phyloP scores from a whole-genome alignment of 192 early-diverging fungal species.

The Allomyces macrogynus region DNA sequence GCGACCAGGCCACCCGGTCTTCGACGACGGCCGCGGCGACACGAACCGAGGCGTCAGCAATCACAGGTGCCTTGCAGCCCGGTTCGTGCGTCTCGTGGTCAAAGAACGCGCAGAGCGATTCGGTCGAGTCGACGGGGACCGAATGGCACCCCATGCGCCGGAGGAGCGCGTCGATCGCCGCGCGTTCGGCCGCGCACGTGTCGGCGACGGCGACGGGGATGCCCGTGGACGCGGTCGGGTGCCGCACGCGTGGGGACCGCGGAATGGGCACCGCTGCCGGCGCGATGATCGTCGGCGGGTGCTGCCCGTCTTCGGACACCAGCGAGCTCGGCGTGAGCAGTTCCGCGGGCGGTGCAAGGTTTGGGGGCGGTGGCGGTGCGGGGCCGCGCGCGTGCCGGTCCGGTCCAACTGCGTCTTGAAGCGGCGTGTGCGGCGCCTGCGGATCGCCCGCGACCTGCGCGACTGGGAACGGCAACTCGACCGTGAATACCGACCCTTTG shows the following conservation, averaged over 20 bases:
- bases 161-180: not conserved
- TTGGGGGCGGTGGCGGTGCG: conserved; percentile 12
- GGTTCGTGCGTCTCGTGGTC: too few relatives aligned
- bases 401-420: conserved; percentile 21
- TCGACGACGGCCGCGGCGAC: not conserved
- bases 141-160: not conserved
- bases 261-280: not conserved
- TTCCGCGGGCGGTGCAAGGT: not conserved
- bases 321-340: not conserved
- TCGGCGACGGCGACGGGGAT: not conserved
- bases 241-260: not conserved
- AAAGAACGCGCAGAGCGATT: not conserved
- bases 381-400: too few relatives aligned
- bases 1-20: not conserved
- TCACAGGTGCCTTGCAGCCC: too few relatives aligned
- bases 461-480: conserved; percentile 37
- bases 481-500: conserved; percentile 54
- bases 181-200: not conserved
- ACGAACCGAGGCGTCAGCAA: not conserved
- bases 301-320: not conserved
- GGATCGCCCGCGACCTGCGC: conserved; percentile 11
- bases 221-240: not conserved
- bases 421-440: conserved; percentile 26
- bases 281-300: not conserved
- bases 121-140: not conserved